phyloP scores from a whole-genome alignment of 306 rosid genomes.

The Macrotyloma uniflorum region DNA sequence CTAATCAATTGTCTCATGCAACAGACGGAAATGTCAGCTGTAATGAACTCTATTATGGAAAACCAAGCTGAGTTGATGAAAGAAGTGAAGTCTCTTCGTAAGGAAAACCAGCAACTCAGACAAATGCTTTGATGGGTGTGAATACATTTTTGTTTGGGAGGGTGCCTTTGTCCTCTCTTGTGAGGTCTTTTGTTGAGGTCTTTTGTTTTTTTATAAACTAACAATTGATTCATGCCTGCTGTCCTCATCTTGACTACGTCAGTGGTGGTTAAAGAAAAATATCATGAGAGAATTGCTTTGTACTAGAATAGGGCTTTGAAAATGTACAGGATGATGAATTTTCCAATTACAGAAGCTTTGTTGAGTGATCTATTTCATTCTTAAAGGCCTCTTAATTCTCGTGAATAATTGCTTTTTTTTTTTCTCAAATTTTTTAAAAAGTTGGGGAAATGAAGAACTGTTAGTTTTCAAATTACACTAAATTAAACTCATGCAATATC shows the following conservation, averaged over 20 bases:
- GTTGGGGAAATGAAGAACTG: not conserved
- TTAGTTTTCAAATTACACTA: not conserved
- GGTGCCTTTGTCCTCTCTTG: conserved; percentile 19
- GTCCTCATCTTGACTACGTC: conserved; percentile 34
- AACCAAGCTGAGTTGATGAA: conserved; percentile 90
- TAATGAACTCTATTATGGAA: conserved; percentile 68
- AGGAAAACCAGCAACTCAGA: conserved; percentile 89
- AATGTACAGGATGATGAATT: conserved; percentile 51
- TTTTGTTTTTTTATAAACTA: conserved; percentile 38
- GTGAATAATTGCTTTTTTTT: not conserved
- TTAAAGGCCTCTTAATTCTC: not conserved
- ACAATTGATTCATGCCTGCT: conserved; percentile 28
- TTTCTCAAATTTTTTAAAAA: not conserved
- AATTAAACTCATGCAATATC: too few relatives aligned
- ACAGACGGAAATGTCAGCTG: conserved; percentile 73
- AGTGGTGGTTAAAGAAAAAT: conserved; percentile 28
- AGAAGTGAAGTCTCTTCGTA: conserved; percentile 82
- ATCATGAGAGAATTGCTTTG: conserved; percentile 33
- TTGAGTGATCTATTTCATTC: conserved; percentile 17
- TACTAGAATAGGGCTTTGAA: conserved; percentile 40
- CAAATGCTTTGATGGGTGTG: conserved; percentile 70
- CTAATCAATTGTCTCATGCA: conserved; percentile 30
- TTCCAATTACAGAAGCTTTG: conserved; percentile 40
- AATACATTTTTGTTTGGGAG: conserved; percentile 29
- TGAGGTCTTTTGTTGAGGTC: conserved; percentile 38